Conservation (phyloP, 2,329 filamentous ascomycete species). For the Cytospora leucostoma region DNA sequence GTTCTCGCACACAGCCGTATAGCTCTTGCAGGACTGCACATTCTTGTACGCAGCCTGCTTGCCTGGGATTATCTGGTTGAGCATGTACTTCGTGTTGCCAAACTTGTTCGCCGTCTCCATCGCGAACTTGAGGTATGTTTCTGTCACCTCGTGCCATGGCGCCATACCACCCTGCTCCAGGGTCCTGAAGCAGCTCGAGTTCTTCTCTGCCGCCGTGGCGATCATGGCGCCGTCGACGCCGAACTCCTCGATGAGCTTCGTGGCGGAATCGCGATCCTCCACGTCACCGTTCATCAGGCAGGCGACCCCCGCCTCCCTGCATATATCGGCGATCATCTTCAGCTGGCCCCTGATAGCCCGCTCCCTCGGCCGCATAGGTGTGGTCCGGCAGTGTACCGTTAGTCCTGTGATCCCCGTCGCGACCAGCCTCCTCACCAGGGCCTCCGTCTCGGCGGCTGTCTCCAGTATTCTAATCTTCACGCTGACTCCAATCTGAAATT, state of each 20-base stretch:
- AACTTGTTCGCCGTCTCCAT: constrained; percentile 83
- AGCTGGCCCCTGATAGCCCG: constrained; percentile 84
- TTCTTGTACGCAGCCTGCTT: constrained; percentile 65
- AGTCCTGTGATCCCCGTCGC: constrained; percentile 88
- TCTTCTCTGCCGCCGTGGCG: constrained; percentile 86
- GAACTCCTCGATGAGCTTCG: constrained; percentile 72
- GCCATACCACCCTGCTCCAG: constrained; percentile 68
- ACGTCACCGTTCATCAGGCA: constrained; percentile 98
- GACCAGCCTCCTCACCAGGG: constrained; percentile 75
- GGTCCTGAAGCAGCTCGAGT: constrained; percentile 81
- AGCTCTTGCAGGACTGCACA: constrained; percentile 69
- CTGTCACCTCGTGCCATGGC: constrained; percentile 75
- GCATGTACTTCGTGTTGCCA: constrained; percentile 89
- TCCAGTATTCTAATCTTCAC: constrained; percentile 94
- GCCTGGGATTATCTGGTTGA: constrained; percentile 83
- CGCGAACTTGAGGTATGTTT: constrained; percentile 70
- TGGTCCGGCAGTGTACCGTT: constrained; percentile 94
- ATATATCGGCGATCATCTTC: constrained; percentile 78
- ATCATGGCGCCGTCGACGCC: constrained; percentile 97
- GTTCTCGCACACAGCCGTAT: constrained; percentile 66
- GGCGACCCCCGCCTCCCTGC: constrained; percentile 81
- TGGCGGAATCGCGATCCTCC: constrained; percentile 68
- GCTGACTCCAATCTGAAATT: constrained; percentile 87
- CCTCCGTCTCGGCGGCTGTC: constrained; percentile 71
- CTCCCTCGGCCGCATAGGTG: constrained; percentile 90